phyloP scores from a whole-genome alignment of 2,329 filamentous ascomycete species.

The Sporothrix humicola region DNA sequence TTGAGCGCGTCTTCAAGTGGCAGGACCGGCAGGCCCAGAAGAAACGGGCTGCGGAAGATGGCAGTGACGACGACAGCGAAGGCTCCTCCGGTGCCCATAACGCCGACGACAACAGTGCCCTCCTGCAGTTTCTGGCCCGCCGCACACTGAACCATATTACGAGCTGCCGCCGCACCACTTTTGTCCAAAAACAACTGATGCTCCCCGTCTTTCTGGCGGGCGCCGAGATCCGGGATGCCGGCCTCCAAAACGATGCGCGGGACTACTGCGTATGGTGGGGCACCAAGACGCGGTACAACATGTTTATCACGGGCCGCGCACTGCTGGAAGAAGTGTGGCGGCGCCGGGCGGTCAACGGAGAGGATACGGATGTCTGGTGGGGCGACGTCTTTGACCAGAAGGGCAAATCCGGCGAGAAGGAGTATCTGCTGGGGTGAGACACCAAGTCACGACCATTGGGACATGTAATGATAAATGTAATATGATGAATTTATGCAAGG shows the following conservation, averaged over 20 bases:
- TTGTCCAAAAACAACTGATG: slow-evolving; percentile 47
- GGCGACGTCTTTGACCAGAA: slow-evolving; percentile 28
- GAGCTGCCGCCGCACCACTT: slow-evolving; percentile 41
- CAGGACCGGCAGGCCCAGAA: slow-evolving; percentile 29
- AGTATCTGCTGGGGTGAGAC: slow-evolving; percentile 29
- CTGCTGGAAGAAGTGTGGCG: slow-evolving; percentile 40
- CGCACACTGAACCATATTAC: slow-evolving; percentile 44
- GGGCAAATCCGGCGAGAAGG: slow-evolving; percentile 4
- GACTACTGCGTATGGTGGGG: slow-evolving; percentile 45
- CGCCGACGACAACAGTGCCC: neutral
- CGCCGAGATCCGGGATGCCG: slow-evolving; percentile 41
- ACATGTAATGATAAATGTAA: neutral
- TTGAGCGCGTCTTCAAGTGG: slow-evolving; percentile 43
- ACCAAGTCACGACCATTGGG: too few relatives aligned
- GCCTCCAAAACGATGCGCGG: slow-evolving; percentile 40
- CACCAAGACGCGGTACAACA: slow-evolving; percentile 43
- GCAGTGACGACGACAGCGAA: neutral
- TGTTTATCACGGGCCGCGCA: slow-evolving; percentile 40
- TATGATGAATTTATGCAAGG: neutral
- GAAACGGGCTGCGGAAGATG: neutral
- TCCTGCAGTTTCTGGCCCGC: slow-evolving; percentile 39
- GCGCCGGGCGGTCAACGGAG: neutral
- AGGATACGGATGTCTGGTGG: slow-evolving; percentile 26
- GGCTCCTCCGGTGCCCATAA: too few relatives aligned
- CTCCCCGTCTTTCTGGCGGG: slow-evolving; percentile 47